Conservation (phyloP, 495 filamentous ascomycete genomes). For the Ascodesmis nigricans region DNA sequence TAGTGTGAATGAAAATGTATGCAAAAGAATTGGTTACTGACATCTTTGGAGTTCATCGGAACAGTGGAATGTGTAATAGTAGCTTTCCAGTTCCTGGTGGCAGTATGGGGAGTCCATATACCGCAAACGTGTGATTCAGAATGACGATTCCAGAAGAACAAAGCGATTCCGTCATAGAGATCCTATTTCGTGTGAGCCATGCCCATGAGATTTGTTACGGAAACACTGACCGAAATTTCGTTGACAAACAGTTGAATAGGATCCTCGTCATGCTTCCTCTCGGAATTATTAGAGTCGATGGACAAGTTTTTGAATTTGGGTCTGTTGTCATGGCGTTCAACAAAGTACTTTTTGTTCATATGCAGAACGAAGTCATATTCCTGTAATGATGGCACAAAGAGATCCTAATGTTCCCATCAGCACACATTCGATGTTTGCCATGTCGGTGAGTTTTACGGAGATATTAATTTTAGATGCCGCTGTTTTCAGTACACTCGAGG, state of each 20-base stretch:
- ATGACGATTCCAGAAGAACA: conserved; percentile 38
- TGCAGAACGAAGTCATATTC: conserved; percentile 77
- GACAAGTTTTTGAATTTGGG: conserved; percentile 56
- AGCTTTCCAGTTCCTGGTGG: conserved; percentile 24
- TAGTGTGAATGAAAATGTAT: background rate
- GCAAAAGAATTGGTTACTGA: conserved; percentile 1
- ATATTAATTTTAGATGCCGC: conserved; percentile 34
- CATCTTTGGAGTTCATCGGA: conserved; percentile 6
- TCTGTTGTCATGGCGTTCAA: conserved; percentile 17
- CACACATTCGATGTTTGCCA: background rate
- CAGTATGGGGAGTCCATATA: conserved; percentile 38
- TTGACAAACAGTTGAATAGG: conserved; percentile 12
- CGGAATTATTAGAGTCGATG: conserved; percentile 16
- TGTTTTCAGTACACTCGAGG: conserved; percentile 36
- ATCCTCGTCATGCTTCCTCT: conserved; percentile 13
- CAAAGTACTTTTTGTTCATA: conserved; percentile 32
- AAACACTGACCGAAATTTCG: conserved; percentile 10
- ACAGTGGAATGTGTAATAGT: conserved; percentile 17
- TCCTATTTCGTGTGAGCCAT: conserved; percentile 13
- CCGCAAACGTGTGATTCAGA: conserved; percentile 34
- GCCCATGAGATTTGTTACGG: background rate
- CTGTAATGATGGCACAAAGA: conserved; percentile 45
- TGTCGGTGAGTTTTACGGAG: background rate
- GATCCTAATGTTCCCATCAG: conserved; percentile 23
- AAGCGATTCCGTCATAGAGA: conserved; percentile 32